These are phyloP conservation scores for Pseudozyma tsukubaensis DNA, from an alignment of 1,284 basidiomycete genomes.

Conservation along the genomic window DNA sequence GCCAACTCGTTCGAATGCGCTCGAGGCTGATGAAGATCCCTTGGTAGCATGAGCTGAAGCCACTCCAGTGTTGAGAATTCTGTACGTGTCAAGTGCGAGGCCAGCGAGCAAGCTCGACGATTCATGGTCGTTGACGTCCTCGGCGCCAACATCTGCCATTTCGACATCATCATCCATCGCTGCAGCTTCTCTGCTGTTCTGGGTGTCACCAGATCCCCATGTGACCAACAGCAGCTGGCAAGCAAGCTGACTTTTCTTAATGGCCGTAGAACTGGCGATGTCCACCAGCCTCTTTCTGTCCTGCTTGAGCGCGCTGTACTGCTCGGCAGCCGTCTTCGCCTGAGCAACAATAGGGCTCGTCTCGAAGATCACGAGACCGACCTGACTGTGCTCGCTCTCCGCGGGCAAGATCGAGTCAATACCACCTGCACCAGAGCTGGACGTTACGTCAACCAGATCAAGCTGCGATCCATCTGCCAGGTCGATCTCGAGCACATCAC, in stretches of 20 bases:
- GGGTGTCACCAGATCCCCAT: slow-evolving; percentile 11
- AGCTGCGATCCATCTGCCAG: slow-evolving; percentile 40
- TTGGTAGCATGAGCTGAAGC: neutral
- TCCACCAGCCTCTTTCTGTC: slow-evolving; percentile 28
- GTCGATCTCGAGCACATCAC: slow-evolving; percentile 30
- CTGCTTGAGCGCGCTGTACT: neutral
- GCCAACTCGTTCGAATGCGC: slow-evolving; percentile 27
- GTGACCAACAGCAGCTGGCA: slow-evolving; percentile 31
- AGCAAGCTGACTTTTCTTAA: slow-evolving; percentile 23
- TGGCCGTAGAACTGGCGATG: slow-evolving; percentile 13
- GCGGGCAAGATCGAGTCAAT: slow-evolving; percentile 14
- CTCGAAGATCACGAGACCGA: slow-evolving; percentile 48
- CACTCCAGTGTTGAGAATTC: neutral
- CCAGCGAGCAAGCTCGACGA: neutral
- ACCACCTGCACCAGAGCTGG: neutral
- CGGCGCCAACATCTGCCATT: slow-evolving; percentile 18
- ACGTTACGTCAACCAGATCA: slow-evolving; percentile 29
- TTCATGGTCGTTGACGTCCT: too few species aligned
- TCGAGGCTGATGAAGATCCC: slow-evolving; percentile 1
- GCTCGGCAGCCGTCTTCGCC: slow-evolving; percentile 13
- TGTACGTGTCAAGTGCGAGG: slow-evolving; percentile 17
- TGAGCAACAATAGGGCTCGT: slow-evolving; percentile 22
- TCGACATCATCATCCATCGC: slow-evolving; percentile 16
- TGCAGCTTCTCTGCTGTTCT: too few species aligned
- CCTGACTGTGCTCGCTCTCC: slow-evolving; percentile 19